Percentiles rank a stretch among this genome's conserved stretches.
These are phyloP conservation scores for Fusarium phyllophilum DNA, from an alignment of 2,329 filamentous ascomycete genomes.

Conservation along the genomic window DNA sequence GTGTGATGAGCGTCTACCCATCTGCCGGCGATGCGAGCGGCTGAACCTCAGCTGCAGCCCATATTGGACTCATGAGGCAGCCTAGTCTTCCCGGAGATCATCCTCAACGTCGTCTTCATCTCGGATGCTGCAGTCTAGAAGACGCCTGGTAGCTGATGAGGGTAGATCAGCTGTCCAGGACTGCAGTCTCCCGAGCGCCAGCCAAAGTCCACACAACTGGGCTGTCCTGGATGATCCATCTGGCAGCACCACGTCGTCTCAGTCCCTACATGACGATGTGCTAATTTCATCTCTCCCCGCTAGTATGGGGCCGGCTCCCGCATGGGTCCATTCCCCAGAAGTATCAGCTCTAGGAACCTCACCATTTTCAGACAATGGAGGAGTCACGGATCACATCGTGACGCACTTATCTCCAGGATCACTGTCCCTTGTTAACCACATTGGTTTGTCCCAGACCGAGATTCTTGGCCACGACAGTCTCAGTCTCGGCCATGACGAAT, in stretches of 20 bases:
- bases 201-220: neutral
- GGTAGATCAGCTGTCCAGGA: neutral
- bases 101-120: neutral
- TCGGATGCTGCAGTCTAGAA: neutral
- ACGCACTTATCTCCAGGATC: neutral
- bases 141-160: neutral
- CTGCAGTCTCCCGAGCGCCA: neutral
- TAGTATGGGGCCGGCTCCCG: neutral
- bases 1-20: neutral
- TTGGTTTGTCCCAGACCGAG: neutral
- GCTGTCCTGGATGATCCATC: neutral
- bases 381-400: neutral
- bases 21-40: neutral
- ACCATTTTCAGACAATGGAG: neutral
- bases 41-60: neutral
- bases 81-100: neutral
- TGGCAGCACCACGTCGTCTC: neutral
- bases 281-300: neutral
- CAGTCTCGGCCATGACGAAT: neutral
- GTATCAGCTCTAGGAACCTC: neutral
- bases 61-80: neutral
- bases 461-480: neutral
- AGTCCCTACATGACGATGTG: too few species aligned
- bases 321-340: neutral
- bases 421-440: neutral